Conservation (phyloP, 805 yeast genomes). For the Saturnispora saitoi region DNA sequence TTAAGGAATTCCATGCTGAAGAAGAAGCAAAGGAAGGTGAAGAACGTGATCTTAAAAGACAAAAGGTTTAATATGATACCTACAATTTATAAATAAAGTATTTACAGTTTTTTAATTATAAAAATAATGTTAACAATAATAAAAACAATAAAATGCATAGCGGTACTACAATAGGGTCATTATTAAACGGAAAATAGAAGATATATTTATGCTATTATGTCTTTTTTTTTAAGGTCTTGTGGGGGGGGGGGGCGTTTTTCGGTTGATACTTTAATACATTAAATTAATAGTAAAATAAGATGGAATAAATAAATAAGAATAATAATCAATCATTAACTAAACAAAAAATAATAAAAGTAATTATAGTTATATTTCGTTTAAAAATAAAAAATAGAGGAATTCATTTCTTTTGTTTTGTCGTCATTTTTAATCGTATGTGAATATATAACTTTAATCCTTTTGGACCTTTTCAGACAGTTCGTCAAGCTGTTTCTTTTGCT, state of each 20-base stretch:
- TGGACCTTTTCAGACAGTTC: conserved; percentile 42
- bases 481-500: conserved; percentile 55
- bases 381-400: not conserved
- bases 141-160: too few relatives aligned
- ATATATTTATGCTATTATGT: too few relatives aligned
- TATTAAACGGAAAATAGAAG: too few relatives aligned
- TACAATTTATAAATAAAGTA: too few relatives aligned
- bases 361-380: not conserved
- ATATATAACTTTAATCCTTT: conserved; percentile 16
- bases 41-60: conserved; percentile 28
- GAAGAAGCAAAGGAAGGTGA: conserved; percentile 24
- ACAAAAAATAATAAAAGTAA: conserved; percentile 1
- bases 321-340: not conserved
- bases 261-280: too few relatives aligned
- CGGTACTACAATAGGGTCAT: too few relatives aligned
- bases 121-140: not conserved
- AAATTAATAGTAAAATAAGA: not conserved
- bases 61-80: conserved; percentile 21
- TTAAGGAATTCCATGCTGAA: conserved; percentile 80
- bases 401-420: too few relatives aligned
- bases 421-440: not conserved
- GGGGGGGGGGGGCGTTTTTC: too few relatives aligned
- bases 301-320: not conserved
- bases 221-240: too few relatives aligned
- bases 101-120: not conserved